Evolutionary conservation across 2,329 filamentous ascomycete genomes (phyloP), one percentile per base, ranked within the genome.

Genomic region (Pestalotiopsis sp.): DNA sequence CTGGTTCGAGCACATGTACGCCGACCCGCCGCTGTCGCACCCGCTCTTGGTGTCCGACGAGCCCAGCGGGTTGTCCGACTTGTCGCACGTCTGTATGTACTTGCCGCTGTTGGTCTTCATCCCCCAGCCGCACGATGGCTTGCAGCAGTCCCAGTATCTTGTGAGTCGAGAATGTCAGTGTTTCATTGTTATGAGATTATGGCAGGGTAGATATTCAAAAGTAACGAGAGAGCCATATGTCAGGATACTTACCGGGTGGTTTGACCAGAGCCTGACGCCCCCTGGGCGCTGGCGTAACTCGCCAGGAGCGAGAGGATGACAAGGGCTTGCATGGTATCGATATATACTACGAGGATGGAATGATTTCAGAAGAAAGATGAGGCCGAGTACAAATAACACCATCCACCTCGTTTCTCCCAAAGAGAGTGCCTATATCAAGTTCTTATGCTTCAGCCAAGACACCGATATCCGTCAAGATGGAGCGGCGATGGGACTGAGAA

Each of bases 121-220:
- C 13, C 82, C 76, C 90, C 90, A 88, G 3, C 84, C 83, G 77
- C 90, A 92, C 23, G 88, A 90, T 27, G 90, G 87, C 82, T 93
- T 93, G 82, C 90, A 92, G 82, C 91, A 92, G 77, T 92, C 90
- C 86, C 87, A 87, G 77, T 86, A 27, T 12, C 23, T 52, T 52
- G 14, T 23, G 5, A 59, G 17, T 13, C 11, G 57, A 27, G 23
- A 58, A 58, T 23, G 2, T 20, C 1, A 58, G 56, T 25, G 25
- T 25, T 58, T 1, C n/a, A 25, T 25, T 4, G 14, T 23, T 20
- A 11, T 20, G 31, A 36, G 31, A 9, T 2, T 36, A 36, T 3
- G 9, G 31, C 31, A 36, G 31, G 6, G 31, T 9, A 9, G 2
- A 36, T 2, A 36, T 0, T 31, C 6, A 2, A 31, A 31, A 7